These are phyloP conservation scores for Penicillium paradoxum DNA, from an alignment of 495 filamentous ascomycete genomes.

Conservation along the genomic window DNA sequence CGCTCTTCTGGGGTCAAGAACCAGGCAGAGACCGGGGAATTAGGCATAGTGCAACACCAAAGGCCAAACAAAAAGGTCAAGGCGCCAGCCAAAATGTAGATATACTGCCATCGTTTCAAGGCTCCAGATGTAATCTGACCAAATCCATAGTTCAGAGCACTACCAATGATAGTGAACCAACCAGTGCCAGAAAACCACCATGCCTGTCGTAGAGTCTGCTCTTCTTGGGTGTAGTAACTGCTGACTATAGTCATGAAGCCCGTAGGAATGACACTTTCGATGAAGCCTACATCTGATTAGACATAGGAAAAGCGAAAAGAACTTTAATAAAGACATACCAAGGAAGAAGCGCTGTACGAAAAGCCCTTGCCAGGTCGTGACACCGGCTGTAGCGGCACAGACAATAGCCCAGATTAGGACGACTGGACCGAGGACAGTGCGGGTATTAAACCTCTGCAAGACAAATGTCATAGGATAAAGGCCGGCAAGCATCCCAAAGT, in stretches of 20 bases:
- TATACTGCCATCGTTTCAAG: conserved; percentile 61
- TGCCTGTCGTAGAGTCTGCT: conserved; percentile 61
- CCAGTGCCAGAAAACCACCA: conserved; percentile 68
- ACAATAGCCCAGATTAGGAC: conserved; percentile 64
- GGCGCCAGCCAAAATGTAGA: conserved; percentile 60
- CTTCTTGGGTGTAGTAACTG: conserved; percentile 62
- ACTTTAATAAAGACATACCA: conserved; percentile 17
- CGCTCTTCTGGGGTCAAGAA: conserved; percentile 48
- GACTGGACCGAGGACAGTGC: conserved; percentile 56
- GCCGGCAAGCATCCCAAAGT: conserved; percentile 72
- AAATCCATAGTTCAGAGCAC: conserved; percentile 65
- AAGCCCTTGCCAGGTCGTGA: conserved; percentile 59
- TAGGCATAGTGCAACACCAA: conserved; percentile 53
- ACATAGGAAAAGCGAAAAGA: background rate
- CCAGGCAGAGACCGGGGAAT: conserved; percentile 50
- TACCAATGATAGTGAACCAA: conserved; percentile 63
- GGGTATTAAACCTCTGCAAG: conserved; percentile 59
- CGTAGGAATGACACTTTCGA: conserved; percentile 63
- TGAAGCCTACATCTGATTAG: conserved; percentile 44
- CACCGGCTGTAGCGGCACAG: conserved; percentile 63
- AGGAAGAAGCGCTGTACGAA: conserved; percentile 68
- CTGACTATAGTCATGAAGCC: conserved; percentile 63
- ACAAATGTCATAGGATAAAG: conserved; percentile 67
- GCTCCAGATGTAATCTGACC: conserved; percentile 54
- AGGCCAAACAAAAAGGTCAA: conserved; percentile 62